Evolutionary conservation across 2,329 filamentous ascomycete genomes (phyloP).

Genomic region (Epichloe amarillans): DNA sequence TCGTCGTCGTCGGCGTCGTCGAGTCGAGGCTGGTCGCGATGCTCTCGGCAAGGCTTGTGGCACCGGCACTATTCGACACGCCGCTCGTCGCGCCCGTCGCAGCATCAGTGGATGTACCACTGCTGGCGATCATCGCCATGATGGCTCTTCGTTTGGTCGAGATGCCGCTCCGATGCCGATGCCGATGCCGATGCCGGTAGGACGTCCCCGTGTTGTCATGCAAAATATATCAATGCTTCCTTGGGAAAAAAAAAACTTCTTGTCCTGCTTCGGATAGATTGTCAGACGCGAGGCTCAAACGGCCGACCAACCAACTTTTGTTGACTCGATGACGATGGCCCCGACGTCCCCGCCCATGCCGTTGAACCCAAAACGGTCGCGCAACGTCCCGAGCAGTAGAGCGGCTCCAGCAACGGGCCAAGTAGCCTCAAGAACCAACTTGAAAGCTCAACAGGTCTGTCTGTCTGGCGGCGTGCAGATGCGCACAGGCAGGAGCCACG

Average conservation of each 20-base stretch:
- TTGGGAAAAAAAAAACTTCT: not conserved
- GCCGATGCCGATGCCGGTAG: not conserved
- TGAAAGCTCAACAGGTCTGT: too few relatives aligned
- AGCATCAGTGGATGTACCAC: not conserved
- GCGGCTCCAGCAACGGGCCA: not conserved
- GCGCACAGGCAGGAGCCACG: not conserved
- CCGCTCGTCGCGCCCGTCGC: not conserved
- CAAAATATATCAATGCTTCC: not conserved
- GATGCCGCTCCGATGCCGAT: not conserved
- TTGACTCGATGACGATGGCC: not conserved
- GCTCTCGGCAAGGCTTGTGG: too few relatives aligned
- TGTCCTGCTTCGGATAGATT: not conserved
- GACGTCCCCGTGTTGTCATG: not conserved
- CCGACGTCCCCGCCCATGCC: not conserved
- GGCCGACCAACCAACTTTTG: not conserved
- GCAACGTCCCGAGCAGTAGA: not conserved
- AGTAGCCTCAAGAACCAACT: not conserved
- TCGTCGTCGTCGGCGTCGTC: not conserved
- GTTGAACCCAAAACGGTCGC: not conserved
- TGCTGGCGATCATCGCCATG: not conserved
- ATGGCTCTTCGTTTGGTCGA: not conserved
- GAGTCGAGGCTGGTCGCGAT: not conserved
- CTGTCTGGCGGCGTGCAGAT: not conserved
- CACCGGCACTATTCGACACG: not conserved
- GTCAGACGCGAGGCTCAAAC: not conserved